Conservation (phyloP, 441 rosid genomes). For the Gossypium armourianum region DNA sequence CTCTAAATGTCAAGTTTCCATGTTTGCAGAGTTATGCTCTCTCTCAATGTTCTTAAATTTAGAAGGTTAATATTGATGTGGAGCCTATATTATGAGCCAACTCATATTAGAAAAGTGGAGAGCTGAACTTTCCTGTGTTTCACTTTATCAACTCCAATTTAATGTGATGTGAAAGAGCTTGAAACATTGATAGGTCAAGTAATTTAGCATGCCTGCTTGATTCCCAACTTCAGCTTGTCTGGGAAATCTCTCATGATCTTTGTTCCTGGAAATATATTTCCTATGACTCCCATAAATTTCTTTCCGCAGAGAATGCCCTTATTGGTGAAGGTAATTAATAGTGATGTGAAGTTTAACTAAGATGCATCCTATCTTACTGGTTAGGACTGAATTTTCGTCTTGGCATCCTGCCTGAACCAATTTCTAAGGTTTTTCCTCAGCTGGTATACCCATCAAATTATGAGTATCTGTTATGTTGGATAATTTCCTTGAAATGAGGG, state of each 20-base stretch:
- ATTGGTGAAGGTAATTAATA: background rate
- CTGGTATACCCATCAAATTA: background rate
- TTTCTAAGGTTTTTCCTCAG: constrained; percentile 8
- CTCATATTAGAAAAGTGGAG: background rate
- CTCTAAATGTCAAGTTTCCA: constrained; percentile 1
- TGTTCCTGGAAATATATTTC: background rate
- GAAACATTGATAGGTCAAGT: background rate
- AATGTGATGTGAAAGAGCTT: constrained; percentile 1
- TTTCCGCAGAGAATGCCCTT: background rate
- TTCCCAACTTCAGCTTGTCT: background rate
- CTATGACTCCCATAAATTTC: background rate
- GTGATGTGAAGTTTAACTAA: background rate
- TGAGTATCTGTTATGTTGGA: background rate
- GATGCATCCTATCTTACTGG: background rate
- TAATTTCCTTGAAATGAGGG: background rate
- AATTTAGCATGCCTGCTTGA: background rate
- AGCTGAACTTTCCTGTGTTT: constrained; percentile 4
- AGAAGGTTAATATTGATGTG: background rate
- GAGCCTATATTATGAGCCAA: background rate
- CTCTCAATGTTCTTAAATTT: background rate
- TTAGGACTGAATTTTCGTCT: constrained; percentile 9
- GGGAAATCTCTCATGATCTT: background rate
- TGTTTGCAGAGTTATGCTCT: constrained; percentile 1
- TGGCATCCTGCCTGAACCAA: constrained; percentile 2
- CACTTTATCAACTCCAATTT: constrained; percentile 3